Base-by-base conservation (phyloP, 2,329 filamentous ascomycete genomes). In the Trichoderma koningii region DNA sequence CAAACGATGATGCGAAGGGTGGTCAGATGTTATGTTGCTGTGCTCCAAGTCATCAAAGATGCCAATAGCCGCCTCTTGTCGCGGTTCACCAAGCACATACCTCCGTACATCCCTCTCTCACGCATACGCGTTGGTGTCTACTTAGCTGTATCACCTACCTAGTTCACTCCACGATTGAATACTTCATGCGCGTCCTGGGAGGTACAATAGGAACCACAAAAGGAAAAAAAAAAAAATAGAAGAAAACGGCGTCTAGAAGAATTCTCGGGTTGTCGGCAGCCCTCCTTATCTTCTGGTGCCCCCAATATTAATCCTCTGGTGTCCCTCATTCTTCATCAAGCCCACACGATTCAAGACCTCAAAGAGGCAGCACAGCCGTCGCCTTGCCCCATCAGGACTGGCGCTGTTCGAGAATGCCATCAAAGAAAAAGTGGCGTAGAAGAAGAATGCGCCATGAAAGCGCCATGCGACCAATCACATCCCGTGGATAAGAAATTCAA, bases 401-500 rank as follows among this genome's bases (percentile, higher is more conserved):
- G 12, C 17, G 5, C 26, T 34, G 14, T 48, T 63, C 44, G 10
- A 63, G 42, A 38, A 63, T 55, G 47, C 28, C 50, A 19, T 55
- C 28, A 23, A 7, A 41, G 26, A 41, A 47, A 30, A 44, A 42
- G 10, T 38, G 34, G 34, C 34, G 34, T 38, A 17, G 23, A 38
- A 53, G n/a, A 55, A 41, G 28, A 38, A 15, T 23, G 23, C 38
- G 57, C 34, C 59, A 47, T 28, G 7, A 23, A 34, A 23, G 47
- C 1, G 7, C 1, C 47, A 5, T 14, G 50, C 10, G 30, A 30
- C 60, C 60, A 63, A 55, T 63, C 51, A n/a, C 26, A 48, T 26
- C 42, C 14, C 41, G n/a, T 41, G 26, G 60, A 63, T 63, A 63
- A 63, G 57, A 48, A 52, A 44, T 23, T 30, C 34, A 41, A 30